Percentiles rank a stretch among this genome's conserved stretches.
phyloP scores from a whole-genome alignment of 768 basidiomycete genomes.

The Boletus reticulatus region DNA sequence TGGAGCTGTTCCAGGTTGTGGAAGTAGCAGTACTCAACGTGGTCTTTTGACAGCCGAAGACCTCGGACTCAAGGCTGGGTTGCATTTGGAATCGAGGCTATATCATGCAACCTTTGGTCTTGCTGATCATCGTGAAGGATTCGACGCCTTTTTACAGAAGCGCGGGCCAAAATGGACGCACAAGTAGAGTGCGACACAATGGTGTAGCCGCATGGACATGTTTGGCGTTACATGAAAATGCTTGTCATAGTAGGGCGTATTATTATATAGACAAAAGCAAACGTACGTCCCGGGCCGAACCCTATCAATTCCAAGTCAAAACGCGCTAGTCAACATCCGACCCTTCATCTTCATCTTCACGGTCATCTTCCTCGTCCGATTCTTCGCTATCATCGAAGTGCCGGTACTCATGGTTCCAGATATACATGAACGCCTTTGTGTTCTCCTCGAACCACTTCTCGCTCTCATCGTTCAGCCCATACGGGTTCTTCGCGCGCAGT shows the following conservation, averaged over 20 bases:
- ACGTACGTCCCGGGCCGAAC: too few species aligned
- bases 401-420: too few species aligned
- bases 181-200: constrained; percentile 25
- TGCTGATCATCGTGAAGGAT: constrained; percentile 44
- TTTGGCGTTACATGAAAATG: too few species aligned
- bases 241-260: too few species aligned
- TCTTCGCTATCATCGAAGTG: too few species aligned
- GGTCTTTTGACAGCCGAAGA: constrained; percentile 38
- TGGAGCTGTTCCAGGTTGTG: neutral
- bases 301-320: too few species aligned
- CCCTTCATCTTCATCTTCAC: too few species aligned
- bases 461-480: constrained; percentile 40
- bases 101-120: constrained; percentile 54
- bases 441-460: constrained; percentile 52
- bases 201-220: neutral
- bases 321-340: too few species aligned
- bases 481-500: constrained; percentile 45
- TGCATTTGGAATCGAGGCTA: constrained; percentile 45
- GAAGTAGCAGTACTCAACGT: neutral
- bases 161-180: constrained; percentile 43
- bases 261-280: too few species aligned
- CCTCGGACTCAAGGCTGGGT: constrained; percentile 42
- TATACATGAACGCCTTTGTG: constrained; percentile 34
- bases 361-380: too few species aligned
- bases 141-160: constrained; percentile 49